phyloP scores from a whole-genome alignment of 139 green algal species.

The Chlamydomonas applanata region DNA sequence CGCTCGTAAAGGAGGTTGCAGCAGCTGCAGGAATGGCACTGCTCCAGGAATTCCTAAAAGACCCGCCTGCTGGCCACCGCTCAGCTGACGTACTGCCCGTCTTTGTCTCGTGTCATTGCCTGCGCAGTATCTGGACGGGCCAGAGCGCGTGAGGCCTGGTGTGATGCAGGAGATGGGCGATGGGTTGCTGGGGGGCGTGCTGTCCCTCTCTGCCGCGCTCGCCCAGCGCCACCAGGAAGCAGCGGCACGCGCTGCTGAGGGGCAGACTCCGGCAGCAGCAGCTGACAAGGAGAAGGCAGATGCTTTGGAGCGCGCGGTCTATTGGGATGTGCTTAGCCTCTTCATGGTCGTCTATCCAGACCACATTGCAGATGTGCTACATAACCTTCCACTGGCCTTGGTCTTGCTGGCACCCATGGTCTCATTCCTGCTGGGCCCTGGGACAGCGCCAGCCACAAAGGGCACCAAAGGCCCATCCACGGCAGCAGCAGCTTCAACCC shows the following conservation, averaged over 20 bases:
- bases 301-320: conserved; percentile 19
- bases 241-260: too few relatives aligned
- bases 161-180: conserved; percentile 61
- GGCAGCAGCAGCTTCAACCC: too few relatives aligned
- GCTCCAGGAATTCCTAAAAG: too few relatives aligned
- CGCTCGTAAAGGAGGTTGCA: too few relatives aligned
- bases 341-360: conserved; percentile 12
- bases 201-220: conserved; percentile 3
- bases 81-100: too few relatives aligned
- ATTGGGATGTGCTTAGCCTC: conserved; percentile 24
- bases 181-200: conserved; percentile 22
- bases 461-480: neutral
- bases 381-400: neutral
- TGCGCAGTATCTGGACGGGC: conserved; percentile 29
- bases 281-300: neutral
- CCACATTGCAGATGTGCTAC: neutral
- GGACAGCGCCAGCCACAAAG: neutral
- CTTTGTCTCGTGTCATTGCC: too few relatives aligned
- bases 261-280: neutral
- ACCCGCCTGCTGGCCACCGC: too few relatives aligned
- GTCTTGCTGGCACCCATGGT: neutral
- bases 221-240: neutral
- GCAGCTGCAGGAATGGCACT: too few relatives aligned
- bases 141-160: conserved; percentile 50
- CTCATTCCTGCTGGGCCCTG: neutral